A percentile compares a stretch with the other conserved stretches of the same genome.
Conservation (phyloP, 495 filamentous ascomycete species). For the Hypoxylon perforatum region DNA sequence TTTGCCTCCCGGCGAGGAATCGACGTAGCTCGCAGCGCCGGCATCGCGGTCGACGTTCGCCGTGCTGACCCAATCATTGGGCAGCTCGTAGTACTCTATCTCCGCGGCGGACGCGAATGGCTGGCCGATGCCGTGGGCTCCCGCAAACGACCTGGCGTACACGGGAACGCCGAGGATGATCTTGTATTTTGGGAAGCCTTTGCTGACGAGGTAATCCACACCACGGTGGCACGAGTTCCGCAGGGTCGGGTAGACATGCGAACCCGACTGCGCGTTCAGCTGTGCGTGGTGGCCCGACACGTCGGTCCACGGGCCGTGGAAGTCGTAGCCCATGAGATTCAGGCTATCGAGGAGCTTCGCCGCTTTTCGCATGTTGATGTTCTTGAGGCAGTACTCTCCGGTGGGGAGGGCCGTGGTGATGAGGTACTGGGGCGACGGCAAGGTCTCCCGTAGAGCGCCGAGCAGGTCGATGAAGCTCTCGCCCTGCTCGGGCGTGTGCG, state of each 20-base stretch:
- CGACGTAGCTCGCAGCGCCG: conserved; percentile 69
- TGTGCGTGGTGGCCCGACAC: conserved; percentile 79
- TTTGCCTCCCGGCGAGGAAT: conserved; percentile 42
- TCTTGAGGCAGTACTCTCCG: conserved; percentile 75
- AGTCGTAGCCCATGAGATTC: conserved; percentile 90
- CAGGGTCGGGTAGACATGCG: conserved; percentile 48
- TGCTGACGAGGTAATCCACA: conserved; percentile 67
- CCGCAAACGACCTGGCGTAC: conserved; percentile 80
- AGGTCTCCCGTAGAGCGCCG: conserved; percentile 64
- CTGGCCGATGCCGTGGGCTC: conserved; percentile 68
- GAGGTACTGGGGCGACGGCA: conserved; percentile 71
- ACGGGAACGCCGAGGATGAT: conserved; percentile 79
- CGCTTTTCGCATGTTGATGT: conserved; percentile 73
- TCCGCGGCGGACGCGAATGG: conserved; percentile 63
- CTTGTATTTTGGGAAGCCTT: conserved; percentile 71
- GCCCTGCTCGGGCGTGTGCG: conserved; percentile 69
- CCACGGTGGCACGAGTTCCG: conserved; percentile 68
- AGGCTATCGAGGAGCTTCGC: conserved; percentile 72
- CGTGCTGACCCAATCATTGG: conserved; percentile 64
- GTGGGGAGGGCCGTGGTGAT: conserved; percentile 78
- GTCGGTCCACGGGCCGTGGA: conserved; percentile 76
- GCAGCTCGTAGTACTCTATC: conserved; percentile 72
- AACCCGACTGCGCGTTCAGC: conserved; percentile 61
- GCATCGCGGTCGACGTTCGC: conserved; percentile 61
- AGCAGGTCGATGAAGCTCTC: conserved; percentile 74